Percentiles rank a stretch among this genome's conserved stretches.
Conservation (phyloP, 495 filamentous ascomycete species). For the Talaromyces stipitatus region DNA sequence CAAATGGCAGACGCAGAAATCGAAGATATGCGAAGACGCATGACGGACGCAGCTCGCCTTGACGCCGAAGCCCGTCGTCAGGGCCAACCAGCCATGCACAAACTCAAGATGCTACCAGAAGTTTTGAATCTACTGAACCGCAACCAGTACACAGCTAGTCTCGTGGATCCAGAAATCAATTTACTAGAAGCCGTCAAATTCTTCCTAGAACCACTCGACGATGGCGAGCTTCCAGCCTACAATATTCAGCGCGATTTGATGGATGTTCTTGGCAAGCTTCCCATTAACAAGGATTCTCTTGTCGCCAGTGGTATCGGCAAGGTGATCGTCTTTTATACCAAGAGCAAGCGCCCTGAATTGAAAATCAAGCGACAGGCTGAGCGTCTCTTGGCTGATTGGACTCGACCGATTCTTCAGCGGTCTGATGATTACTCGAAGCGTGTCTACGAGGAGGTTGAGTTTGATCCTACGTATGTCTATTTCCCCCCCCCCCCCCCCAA, state of each 20-base stretch:
- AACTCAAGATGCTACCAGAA: conserved; percentile 89
- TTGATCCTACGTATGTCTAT: conserved; percentile 46
- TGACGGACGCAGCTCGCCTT: conserved; percentile 84
- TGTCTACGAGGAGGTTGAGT: conserved; percentile 46
- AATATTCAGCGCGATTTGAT: conserved; percentile 96
- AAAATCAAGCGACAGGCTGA: conserved; percentile 91
- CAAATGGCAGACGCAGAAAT: conserved; percentile 84
- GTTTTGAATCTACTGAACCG: conserved; percentile 83
- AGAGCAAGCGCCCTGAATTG: conserved; percentile 77
- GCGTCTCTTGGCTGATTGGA: conserved; percentile 88
- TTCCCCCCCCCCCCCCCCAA: too few relatives aligned
- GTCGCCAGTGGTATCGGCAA: conserved; percentile 91
- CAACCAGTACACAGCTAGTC: conserved; percentile 67
- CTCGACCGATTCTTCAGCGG: conserved; percentile 86
- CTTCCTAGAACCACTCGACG: conserved; percentile 93
- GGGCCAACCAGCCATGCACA: conserved; percentile 77
- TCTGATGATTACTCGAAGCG: conserved; percentile 89
- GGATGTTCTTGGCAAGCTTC: conserved; percentile 65
- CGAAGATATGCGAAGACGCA: conserved; percentile 75
- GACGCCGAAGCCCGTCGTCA: conserved; percentile 74
- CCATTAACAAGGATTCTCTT: conserved; percentile 82
- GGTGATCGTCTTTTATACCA: conserved; percentile 92
- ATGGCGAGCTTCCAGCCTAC: conserved; percentile 88
- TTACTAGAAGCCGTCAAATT: conserved; percentile 89
- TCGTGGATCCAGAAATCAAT: conserved; percentile 92